Evolutionary conservation across 2,329 filamentous ascomycete genomes (phyloP).

Genomic region (Paraconiothyrium brasiliense): DNA sequence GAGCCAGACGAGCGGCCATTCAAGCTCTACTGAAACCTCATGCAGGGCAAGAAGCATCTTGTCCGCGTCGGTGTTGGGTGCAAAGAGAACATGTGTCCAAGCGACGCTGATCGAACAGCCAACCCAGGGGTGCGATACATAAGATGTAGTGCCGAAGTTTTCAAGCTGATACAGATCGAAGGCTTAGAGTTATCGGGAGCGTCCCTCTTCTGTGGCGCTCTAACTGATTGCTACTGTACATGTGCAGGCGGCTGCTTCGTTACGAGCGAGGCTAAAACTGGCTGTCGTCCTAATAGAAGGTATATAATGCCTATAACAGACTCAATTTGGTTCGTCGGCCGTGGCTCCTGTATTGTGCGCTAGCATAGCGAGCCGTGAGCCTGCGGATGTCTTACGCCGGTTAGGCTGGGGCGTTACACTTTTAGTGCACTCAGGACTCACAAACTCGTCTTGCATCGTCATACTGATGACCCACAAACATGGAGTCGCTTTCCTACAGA

Average conservation of each 20-base stretch:
- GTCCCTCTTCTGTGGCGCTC: neutral
- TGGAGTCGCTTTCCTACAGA: neutral
- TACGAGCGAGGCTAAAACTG: neutral
- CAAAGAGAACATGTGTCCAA: neutral
- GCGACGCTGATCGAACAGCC: neutral
- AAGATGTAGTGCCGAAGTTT: neutral
- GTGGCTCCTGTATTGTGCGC: neutral
- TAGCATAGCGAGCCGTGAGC: neutral
- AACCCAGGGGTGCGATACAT: neutral
- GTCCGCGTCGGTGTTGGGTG: neutral
- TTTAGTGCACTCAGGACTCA: neutral
- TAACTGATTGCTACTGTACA: neutral
- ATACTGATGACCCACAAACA: neutral
- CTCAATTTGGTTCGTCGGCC: neutral
- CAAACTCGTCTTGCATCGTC: neutral
- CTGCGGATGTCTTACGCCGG: neutral
- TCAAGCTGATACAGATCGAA: neutral
- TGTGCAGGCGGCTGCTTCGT: neutral
- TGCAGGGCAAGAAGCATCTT: neutral
- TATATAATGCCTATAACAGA: neutral
- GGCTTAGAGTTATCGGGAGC: neutral
- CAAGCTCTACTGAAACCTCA: neutral
- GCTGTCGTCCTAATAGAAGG: neutral
- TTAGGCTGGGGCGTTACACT: neutral
- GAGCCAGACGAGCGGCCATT: neutral